Evolutionary conservation across 202 grass and related monocot genomes (phyloP).

Genomic region (Panicum hallii): DNA sequence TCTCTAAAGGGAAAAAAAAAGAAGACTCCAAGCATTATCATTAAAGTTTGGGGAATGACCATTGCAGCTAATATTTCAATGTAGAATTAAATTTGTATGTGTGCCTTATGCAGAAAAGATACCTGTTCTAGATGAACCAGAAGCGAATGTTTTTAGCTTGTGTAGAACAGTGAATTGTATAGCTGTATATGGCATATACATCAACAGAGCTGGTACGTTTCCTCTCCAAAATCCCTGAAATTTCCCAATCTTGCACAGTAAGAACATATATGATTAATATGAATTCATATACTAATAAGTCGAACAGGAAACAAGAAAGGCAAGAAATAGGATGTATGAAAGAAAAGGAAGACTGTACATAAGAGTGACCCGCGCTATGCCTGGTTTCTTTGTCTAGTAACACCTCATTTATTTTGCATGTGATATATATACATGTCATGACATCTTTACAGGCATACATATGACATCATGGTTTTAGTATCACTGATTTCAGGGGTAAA

Average conservation of each 20-base stretch:
- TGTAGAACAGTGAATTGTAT: constrained; percentile 97
- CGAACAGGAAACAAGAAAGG: constrained; percentile 19
- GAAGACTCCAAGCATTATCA: background rate
- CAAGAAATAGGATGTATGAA: background rate
- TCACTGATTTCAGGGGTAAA: background rate
- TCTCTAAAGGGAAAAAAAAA: background rate
- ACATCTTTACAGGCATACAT: background rate
- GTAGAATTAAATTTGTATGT: background rate
- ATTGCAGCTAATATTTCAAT: constrained; percentile 12
- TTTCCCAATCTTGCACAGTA: constrained; percentile 18
- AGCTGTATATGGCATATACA: constrained; percentile 99
- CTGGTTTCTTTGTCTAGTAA: background rate
- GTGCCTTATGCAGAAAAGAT: constrained; percentile 17
- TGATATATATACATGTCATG: background rate
- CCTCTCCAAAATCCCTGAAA: constrained; percentile 99
- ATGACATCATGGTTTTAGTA: constrained; percentile 4
- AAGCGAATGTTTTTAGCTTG: constrained; percentile 91
- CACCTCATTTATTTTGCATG: background rate
- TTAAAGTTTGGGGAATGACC: constrained; percentile 1
- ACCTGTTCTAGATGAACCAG: constrained; percentile 93
- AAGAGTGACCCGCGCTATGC: background rate
- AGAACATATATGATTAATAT: constrained; percentile 24
- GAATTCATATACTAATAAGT: background rate
- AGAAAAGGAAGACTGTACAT: background rate
- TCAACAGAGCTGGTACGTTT: constrained; percentile 90